phyloP scores from a whole-genome alignment of 352 stramenopile genomes.

The Phytophthora capsici region DNA sequence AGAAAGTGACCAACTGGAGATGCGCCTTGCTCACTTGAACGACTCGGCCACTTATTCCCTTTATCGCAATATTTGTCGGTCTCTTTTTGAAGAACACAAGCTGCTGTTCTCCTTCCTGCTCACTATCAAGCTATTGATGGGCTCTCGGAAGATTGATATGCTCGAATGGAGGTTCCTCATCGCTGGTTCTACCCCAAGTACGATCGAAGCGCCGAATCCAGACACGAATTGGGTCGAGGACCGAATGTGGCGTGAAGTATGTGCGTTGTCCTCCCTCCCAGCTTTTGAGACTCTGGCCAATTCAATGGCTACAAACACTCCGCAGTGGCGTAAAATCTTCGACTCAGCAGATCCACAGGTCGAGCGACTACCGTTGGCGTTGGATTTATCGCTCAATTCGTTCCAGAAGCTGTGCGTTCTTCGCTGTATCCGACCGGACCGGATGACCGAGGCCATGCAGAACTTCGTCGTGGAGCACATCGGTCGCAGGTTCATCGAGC shows the following conservation, averaged over 20 bases:
- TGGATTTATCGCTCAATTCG: constrained; percentile 69
- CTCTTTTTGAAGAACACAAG: constrained; percentile 95
- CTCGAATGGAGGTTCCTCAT: constrained; percentile 95
- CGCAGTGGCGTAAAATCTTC: constrained; percentile 75
- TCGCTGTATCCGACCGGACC: constrained; percentile 79
- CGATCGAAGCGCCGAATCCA: constrained; percentile 82
- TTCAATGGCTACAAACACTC: constrained; percentile 59
- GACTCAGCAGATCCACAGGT: constrained; percentile 85
- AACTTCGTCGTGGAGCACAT: constrained; percentile 90
- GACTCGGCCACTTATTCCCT: constrained; percentile 94
- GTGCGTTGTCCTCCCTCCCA: constrained; percentile 67
- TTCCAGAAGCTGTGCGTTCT: constrained; percentile 89
- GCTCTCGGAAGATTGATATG: constrained; percentile 80
- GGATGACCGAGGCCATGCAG: constrained; percentile 90
- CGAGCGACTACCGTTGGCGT: constrained; percentile 62
- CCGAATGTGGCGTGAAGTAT: constrained; percentile 82
- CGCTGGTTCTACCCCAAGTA: constrained; percentile 72
- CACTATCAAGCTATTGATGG: constrained; percentile 87
- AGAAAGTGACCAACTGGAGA: constrained; percentile 85
- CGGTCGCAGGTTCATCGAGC: constrained; percentile 91
- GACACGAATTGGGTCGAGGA: constrained; percentile 71
- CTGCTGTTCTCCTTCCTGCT: constrained; percentile 94
- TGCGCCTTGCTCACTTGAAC: constrained; percentile 87
- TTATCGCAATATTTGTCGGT: constrained; percentile 94
- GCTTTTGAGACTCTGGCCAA: constrained; percentile 63